phyloP scores from a whole-genome alignment of 1,284 basidiomycete species.

The Fistulinella staudtii region DNA sequence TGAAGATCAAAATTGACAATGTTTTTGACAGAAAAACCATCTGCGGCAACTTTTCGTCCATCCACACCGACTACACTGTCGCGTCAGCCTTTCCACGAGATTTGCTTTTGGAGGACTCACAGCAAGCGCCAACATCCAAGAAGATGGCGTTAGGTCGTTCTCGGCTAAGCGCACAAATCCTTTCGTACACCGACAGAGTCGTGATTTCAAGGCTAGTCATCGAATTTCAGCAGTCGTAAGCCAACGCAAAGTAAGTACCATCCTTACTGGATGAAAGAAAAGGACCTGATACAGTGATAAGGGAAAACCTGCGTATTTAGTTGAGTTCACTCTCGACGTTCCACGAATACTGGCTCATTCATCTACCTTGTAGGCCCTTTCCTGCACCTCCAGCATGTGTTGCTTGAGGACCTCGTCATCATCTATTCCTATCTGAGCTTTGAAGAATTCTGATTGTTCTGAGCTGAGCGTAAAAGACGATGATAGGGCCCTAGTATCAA shows the following conservation, averaged over 20 bases:
- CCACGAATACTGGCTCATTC: background rate
- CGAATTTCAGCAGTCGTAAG: background rate
- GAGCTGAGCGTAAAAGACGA: no score
- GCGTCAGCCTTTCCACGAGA: background rate
- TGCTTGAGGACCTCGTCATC: constrained; percentile 13
- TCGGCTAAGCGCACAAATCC: constrained; percentile 18
- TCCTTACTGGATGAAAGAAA: constrained; percentile 20
- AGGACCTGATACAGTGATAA: constrained; percentile 15
- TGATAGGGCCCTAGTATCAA: no score
- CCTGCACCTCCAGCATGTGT: constrained; percentile 21
- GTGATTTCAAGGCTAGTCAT: constrained; percentile 13
- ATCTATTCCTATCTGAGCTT: constrained; percentile 18
- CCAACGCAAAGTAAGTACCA: background rate
- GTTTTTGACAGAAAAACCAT: constrained; percentile 26
- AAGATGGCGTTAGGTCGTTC: constrained; percentile 20
- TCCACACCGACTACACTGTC: constrained; percentile 22
- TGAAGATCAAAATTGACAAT: constrained; percentile 21
- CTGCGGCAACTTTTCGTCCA: constrained; percentile 20
- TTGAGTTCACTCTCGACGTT: background rate
- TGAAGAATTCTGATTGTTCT: constrained; percentile 25
- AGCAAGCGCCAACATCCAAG: constrained; percentile 27
- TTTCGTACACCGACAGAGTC: constrained; percentile 12
- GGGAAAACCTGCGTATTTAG: constrained; percentile 16
- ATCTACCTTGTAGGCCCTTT: constrained; percentile 21
- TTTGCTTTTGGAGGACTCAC: constrained; percentile 10